Evolutionary conservation across 192 early-diverging fungal genomes (phyloP), one percentile per base, ranked within the genome.

Genomic region (Chytriomyces sp.): DNA sequence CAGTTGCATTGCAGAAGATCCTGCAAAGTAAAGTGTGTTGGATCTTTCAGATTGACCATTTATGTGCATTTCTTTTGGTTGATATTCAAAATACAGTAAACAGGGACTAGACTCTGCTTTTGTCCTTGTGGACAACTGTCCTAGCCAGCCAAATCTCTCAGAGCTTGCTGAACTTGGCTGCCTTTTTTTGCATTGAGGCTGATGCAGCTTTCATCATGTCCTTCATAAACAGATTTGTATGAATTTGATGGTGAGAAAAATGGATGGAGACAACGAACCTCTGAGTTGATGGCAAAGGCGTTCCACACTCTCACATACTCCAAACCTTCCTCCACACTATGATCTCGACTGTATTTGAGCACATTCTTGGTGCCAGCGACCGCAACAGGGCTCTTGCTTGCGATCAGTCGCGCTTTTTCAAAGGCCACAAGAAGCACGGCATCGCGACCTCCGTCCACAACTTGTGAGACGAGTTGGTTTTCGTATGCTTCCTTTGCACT

Each of bases 271-370:
- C 44, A 61, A 61, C 33, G 19, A 30, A 64, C 37, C 40, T 64
- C 40, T 10, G 40, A 44, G 39, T 64, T 38, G 5, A 30, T 41
- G 39, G 34, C 34, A 3, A 26, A 7, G 1, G 62, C 62, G 30
- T 64, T 64, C 97, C 97, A 99, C 17, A 93, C 76, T 34, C 88
- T 90, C 33, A 89, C 91, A 77, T 98, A 96, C 12, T 86, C 82
- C 34, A 99, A 83, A 33, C 93, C 92, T 76, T 99, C 95, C 39
- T 85, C 83, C 0, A 96, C 91, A 6, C 89, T 84, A 73, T 99
- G 97, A 78, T 99, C 95, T 62, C 95, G 91, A 38, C 93, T 92
- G 78, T 91, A 93, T 75, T 93, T 95, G 54, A 98, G 86, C 41
- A 93, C 81, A 62, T 89, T 88, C 86, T 99, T 99, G 58, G 91